Evolutionary conservation across 2,329 filamentous ascomycete genomes (phyloP).

Genomic region (Trichoderma pleuroti): DNA sequence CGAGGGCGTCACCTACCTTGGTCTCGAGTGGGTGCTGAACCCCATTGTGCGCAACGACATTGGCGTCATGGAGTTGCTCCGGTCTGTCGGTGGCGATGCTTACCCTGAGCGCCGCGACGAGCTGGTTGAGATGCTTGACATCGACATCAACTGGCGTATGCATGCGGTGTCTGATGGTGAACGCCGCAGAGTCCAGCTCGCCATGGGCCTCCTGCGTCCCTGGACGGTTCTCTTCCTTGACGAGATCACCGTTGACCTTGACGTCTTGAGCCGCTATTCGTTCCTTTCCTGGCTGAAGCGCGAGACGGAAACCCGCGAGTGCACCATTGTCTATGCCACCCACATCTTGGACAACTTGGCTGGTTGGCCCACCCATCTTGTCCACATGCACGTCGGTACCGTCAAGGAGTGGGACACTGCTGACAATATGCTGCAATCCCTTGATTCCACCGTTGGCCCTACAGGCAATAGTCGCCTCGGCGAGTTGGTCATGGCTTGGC

Average conservation of each 20-base stretch:
- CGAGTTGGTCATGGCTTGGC: conserved; percentile 83
- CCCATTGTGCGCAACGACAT: conserved; percentile 95
- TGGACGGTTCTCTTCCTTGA: conserved; percentile 91
- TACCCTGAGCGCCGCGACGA: conserved; percentile 82
- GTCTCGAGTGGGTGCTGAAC: conserved; percentile 97
- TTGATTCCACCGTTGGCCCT: conserved; percentile 36
- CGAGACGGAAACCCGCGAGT: conserved; percentile 78
- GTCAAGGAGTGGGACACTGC: conserved; percentile 84
- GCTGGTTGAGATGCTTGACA: conserved; percentile 82
- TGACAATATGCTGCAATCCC: conserved; percentile 60
- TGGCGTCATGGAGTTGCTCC: conserved; percentile 79
- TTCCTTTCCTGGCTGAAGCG: conserved; percentile 82
- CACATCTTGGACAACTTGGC: conserved; percentile 96
- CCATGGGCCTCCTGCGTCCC: conserved; percentile 89
- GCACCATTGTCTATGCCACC: conserved; percentile 95
- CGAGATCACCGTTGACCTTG: conserved; percentile 95
- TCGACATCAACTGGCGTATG: conserved; percentile 91
- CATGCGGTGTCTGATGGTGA: conserved; percentile 94
- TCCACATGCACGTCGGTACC: conserved; percentile 88
- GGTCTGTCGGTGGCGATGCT: conserved; percentile 79
- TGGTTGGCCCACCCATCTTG: conserved; percentile 90
- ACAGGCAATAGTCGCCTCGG: conserved; percentile 79
- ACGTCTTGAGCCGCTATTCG: conserved; percentile 77
- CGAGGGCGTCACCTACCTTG: conserved; percentile 94
- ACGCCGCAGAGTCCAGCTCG: conserved; percentile 83